These are phyloP conservation scores for Brassica hybrid DNA, from an alignment of 441 rosid species.

Conservation along the genomic window DNA sequence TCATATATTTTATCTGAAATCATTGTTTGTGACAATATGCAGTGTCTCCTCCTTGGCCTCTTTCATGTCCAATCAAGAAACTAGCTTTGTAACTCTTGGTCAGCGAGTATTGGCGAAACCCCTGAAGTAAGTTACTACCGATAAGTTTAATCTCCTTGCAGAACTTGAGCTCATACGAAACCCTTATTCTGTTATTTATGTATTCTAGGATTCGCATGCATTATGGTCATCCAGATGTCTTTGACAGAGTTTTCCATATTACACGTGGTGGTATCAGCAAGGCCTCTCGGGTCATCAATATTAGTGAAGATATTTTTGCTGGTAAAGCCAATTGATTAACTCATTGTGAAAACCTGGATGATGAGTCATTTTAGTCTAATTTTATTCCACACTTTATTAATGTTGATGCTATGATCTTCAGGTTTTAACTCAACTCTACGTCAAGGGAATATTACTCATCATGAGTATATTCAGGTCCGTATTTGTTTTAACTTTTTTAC, in stretches of 20 bases:
- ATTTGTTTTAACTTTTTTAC: conserved; percentile 12
- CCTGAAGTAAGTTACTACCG: conserved; percentile 69
- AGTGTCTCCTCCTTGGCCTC: conserved; percentile 98
- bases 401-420: conserved; percentile 43
- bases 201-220: conserved; percentile 94
- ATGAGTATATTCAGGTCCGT: conserved; percentile 95
- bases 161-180: conserved; percentile 18
- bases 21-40: conserved; percentile 43
- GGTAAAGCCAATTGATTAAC: conserved; percentile 54
- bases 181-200: conserved; percentile 29
- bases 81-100: conserved; percentile 96
- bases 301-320: conserved; percentile 95
- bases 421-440: conserved; percentile 98
- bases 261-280: conserved; percentile 99
- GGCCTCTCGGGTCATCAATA: conserved; percentile 99
- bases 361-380: conserved; percentile 3
- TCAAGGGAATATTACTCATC: conserved; percentile 99
- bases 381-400: conserved; percentile 15
- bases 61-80: conserved; percentile 98
- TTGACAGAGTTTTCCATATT: conserved; percentile 95
- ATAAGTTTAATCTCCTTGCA: conserved; percentile 22
- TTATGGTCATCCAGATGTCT: conserved; percentile 99
- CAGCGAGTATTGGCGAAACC: conserved; percentile 98
- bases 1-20: conserved; percentile 23
- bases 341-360: conserved; percentile 11